Evolutionary conservation across 2,329 filamentous ascomycete species (phyloP).

Genomic region (Aspergillus sp.): DNA sequence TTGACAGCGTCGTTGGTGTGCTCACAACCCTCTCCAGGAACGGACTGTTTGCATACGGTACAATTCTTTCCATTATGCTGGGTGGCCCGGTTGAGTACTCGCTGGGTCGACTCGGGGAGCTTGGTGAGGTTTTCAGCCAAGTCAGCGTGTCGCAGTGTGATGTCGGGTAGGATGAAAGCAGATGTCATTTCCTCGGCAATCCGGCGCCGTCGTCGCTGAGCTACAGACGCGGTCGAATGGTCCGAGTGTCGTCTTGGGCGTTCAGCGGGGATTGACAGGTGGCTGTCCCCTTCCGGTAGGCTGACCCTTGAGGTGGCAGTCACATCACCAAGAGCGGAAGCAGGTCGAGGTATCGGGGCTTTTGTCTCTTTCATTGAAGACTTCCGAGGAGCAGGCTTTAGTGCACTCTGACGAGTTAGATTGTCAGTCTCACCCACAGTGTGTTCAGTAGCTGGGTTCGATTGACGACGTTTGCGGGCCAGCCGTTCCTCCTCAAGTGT

Average conservation of each 20-base stretch:
- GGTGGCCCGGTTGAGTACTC: slow-evolving; percentile 43
- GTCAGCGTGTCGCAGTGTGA: slow-evolving; percentile 50
- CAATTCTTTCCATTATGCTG: slow-evolving; percentile 56
- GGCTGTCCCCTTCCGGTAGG: slow-evolving; percentile 29
- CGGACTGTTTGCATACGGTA: slow-evolving; percentile 53
- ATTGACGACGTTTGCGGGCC: slow-evolving; percentile 42
- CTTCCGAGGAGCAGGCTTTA: slow-evolving; percentile 49
- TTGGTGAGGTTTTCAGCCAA: slow-evolving; percentile 29
- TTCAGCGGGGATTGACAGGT: slow-evolving; percentile 28
- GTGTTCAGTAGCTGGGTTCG: slow-evolving; percentile 29
- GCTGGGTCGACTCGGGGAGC: slow-evolving; percentile 41
- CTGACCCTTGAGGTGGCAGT: slow-evolving; percentile 31
- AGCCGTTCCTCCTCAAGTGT: slow-evolving; percentile 56
- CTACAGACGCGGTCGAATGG: slow-evolving; percentile 50
- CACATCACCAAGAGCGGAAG: slow-evolving; percentile 36
- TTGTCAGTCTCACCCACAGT: slow-evolving; percentile 41
- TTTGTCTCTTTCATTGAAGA: slow-evolving; percentile 56
- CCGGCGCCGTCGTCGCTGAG: slow-evolving; percentile 51
- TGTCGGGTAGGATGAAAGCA: slow-evolving; percentile 64
- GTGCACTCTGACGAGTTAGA: slow-evolving; percentile 37
- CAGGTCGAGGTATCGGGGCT: slow-evolving; percentile 31
- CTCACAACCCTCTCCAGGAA: slow-evolving; percentile 35
- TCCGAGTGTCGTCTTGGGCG: slow-evolving; percentile 43
- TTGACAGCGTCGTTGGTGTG: slow-evolving; percentile 36
- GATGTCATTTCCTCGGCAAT: slow-evolving; percentile 59